Percentiles rank a stretch among this genome's conserved stretches.
Conservation (phyloP, 805 yeast species). For the Candida chauliodis region DNA sequence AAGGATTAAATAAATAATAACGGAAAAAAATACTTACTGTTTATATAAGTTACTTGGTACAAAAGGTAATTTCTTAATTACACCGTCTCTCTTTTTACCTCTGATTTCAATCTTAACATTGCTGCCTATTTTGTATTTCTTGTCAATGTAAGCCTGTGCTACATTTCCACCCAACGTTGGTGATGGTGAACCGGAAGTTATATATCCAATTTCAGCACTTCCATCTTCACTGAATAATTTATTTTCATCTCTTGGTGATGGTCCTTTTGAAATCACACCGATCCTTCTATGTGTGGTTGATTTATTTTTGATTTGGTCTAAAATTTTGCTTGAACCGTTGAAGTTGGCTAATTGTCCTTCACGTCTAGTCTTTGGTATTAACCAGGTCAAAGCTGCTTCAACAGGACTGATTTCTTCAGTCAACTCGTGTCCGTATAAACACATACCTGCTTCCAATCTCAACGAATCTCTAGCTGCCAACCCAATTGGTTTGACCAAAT, state of each 20-base stretch:
- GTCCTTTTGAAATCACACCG: slow-evolving; percentile 75
- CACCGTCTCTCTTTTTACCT: slow-evolving; percentile 76
- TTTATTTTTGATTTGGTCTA: slow-evolving; percentile 69
- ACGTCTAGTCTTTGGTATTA: slow-evolving; percentile 79
- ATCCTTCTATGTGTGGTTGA: slow-evolving; percentile 58
- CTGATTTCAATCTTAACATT: slow-evolving; percentile 72
- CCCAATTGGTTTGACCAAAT: slow-evolving; percentile 78
- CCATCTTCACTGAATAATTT: slow-evolving; percentile 57
- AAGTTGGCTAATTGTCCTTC: slow-evolving; percentile 43
- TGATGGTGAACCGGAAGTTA: slow-evolving; percentile 62
- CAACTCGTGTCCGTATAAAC: slow-evolving; percentile 92
- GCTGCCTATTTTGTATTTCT: slow-evolving; percentile 72
- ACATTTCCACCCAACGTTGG: slow-evolving; percentile 70
- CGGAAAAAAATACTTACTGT: slow-evolving; percentile 5
- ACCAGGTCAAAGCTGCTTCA: slow-evolving; percentile 87
- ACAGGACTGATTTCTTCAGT: slow-evolving; percentile 78
- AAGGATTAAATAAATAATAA: too few species aligned
- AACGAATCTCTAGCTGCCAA: slow-evolving; percentile 97
- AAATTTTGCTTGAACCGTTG: slow-evolving; percentile 72
- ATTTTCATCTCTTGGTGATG: slow-evolving; percentile 85
- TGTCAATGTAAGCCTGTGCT: slow-evolving; percentile 85
- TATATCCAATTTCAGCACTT: slow-evolving; percentile 47
- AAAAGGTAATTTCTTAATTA: slow-evolving; percentile 80
- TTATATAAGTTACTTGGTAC: slow-evolving; percentile 33
- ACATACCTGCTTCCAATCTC: slow-evolving; percentile 97